Base-by-base conservation (phyloP, 495 filamentous ascomycete genomes). In the Penicillium steckii region DNA sequence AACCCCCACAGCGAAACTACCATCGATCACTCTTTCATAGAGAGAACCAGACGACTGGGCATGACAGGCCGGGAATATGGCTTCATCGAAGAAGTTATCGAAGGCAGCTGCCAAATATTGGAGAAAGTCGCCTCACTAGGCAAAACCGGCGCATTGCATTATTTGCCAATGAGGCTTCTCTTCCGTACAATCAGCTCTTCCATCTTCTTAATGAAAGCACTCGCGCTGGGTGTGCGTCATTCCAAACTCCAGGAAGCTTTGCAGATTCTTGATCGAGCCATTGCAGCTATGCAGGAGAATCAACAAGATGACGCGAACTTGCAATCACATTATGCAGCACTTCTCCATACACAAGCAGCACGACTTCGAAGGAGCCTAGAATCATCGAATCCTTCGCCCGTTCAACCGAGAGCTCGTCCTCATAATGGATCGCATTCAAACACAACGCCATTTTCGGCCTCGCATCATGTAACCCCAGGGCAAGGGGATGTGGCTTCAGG, bases 201-300 rank as follows among this genome's bases (percentile, higher is more conserved):
- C 0, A 69, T 76, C 46, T 76, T 69, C 38, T 54, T 74, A 1
- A 60, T 76, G 41, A 76, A 76, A 59, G 66, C 69, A 8, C 52
- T 76, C 12, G 67, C 65, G 27, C 50, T 76, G 4, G 72, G 72
- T 1, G 62, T 61, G 1, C 59, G 62, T 23, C 69, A 63, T 26
- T 48, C 57, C 5, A 66, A 72, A 47, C 51, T 75, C 13, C 57
- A 67, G 30, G 58, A 64, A 4, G 64, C 68, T 4, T 55, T 75
- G 3, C 57, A 63, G 18, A 63, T 72, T n/a, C 64, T 75, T 9
- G 68, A 73, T 19, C 43, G 48, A n/a, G 59, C 58, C 3, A 70
- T 73, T 43, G 41, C 48, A 12, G 57, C 68, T 2, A 38, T 75
- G 37, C 65, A 64, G 21, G 56, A 56, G 2, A 66, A 59, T 22